These are phyloP conservation scores for Calocybe gangraenosa DNA, from an alignment of 768 basidiomycete species.

Conservation along the genomic window DNA sequence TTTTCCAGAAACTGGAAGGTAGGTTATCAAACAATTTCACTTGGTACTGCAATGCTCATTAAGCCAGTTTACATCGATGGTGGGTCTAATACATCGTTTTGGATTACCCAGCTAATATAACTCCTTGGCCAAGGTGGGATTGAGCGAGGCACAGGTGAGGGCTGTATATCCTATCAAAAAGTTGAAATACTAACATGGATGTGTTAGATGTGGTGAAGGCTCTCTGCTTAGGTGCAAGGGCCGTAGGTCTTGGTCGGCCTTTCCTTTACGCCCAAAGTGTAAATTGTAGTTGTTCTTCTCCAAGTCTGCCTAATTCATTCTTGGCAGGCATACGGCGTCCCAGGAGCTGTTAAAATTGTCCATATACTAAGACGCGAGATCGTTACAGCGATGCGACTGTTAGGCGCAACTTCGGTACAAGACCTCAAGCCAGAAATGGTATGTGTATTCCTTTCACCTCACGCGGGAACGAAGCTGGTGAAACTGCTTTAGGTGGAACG, in stretches of 20 bases:
- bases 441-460: constrained; percentile 13
- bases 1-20: constrained; percentile 73
- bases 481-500: constrained; percentile 46
- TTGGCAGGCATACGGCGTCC: constrained; percentile 67
- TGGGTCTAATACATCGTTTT: constrained; percentile 14
- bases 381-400: constrained; percentile 64
- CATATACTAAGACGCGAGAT: constrained; percentile 78
- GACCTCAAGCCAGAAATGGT: constrained; percentile 78
- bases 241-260: constrained; percentile 81
- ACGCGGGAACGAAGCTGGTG: no score
- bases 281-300: constrained; percentile 17
- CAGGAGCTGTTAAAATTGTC: constrained; percentile 62
- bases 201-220: constrained; percentile 79
- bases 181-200: neutral
- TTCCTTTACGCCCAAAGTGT: constrained; percentile 88
- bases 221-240: constrained; percentile 81
- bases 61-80: constrained; percentile 82
- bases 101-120: neutral
- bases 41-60: neutral
- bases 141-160: constrained; percentile 67
- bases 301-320: constrained; percentile 1
- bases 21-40: constrained; percentile 7
- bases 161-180: constrained; percentile 10
- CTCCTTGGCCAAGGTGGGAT: constrained; percentile 43
- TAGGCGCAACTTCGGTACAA: constrained; percentile 62